Evolutionary conservation across 202 grass and related monocot species (phyloP), one percentile per base, ranked within the genome.

Genomic region (Schoenoplectus tabernaemontani): DNA sequence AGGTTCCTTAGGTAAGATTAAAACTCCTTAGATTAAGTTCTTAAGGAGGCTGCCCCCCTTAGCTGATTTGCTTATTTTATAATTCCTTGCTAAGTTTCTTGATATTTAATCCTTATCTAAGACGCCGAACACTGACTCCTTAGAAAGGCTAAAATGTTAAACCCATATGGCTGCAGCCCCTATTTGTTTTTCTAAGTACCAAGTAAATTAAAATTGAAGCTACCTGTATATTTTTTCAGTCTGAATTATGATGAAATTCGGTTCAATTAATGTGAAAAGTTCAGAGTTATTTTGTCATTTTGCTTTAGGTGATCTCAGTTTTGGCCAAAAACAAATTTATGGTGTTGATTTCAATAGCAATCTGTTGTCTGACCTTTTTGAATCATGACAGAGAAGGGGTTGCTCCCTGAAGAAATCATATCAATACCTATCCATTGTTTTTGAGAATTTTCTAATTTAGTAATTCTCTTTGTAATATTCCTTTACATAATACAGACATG

Each of bases 401-500:
- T 68, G 37, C 39, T 66, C n/a, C 33, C 19, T 43, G 9, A 23
- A 43, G 64, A 68, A 69, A 26, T 46, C 20, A 64, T 36, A 33
- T 64, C 13, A 16, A 20, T 28, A 46, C 19, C 4, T 24, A 24
- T 48, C 4, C 38, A 15, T 43, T 69, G 0, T 17, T 65, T 65
- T 34, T 57, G n/a, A 13, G 7, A 9, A 38, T 78, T 16, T 12
- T 38, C 33, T 33, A 54, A 39, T 38, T n/a, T 57, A 76, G 36
- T 57, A 43, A 59, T 59, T 59, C 10, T 71, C 47, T 72, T 82
- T 11, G 9, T 56, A 42, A 38, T 83, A 57, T 13, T 81, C 84
- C 84, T 91, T 93, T 81, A 90, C 76, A 78, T 84, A 80, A 51
- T 71, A 64, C 85, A 99, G 92, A 16, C 88, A 95, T 89, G 96